Evolutionary conservation across 2,329 filamentous ascomycete genomes (phyloP), one percentile per base, ranked within the genome.

Genomic region (Talaromyces sp.): DNA sequence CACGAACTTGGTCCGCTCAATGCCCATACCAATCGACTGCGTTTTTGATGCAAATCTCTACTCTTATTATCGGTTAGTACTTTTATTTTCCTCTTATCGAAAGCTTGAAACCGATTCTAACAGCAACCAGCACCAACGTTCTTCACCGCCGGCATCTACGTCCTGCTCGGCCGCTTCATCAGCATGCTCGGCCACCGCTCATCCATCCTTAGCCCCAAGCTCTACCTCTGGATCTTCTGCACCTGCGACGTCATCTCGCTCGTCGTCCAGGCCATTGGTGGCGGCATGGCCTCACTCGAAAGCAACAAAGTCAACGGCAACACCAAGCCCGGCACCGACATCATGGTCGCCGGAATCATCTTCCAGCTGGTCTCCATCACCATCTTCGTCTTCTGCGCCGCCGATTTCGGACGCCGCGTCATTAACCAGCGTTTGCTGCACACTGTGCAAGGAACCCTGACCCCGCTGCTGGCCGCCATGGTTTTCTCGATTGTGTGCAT

Each of bases 281-380:
- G 84, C 30, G 83, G 80, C 27, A 67, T 85, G 28, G 81, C 80
- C 17, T 78, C 78, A 32, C 66, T 55, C 19, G 73, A 67, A 62
- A 81, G 81, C 1, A 78, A 79, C 28, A 66, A 77, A 2, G 75
- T 77, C 10, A 67, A 70, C 32, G 83, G 82, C 33, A 65, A 76
- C 56, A 83, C 81, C 64, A 68, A 77, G n/a, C 72, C 72, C 11
- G 82, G 80, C 33, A 80, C 82, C 47, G 67, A 82, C 66, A 73
- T 82, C 60, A 79, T 82, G 69, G 77, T 84, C 52, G 80, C 80
- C 1, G 85, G 85, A 15, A 81, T 88, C 22, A 75, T 81, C n/a
- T 78, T 87, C 60, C 85, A 88, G 66, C 81, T 87, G 47, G 75
- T 78, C 60, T 81, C 82, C 5, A 80, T 87, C 60, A 75, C 80